A percentile compares a stretch with the other conserved stretches of the same genome.
phyloP scores from a whole-genome alignment of 2,329 filamentous ascomycete genomes.

The Geosmithia morbida region DNA sequence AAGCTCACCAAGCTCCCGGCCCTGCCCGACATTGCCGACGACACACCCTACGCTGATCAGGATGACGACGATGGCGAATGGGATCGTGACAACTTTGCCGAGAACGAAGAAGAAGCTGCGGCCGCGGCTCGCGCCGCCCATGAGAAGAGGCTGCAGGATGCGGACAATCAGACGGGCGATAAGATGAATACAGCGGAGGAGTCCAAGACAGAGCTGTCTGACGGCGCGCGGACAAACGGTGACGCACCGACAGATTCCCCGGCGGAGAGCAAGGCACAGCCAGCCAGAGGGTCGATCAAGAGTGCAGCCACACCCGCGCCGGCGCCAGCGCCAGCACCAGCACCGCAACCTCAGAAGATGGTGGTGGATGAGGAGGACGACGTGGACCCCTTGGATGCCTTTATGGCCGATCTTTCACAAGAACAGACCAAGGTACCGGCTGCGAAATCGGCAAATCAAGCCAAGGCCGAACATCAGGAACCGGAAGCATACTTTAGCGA shows the following conservation, averaged over 20 bases:
- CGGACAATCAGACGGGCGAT: constrained; percentile 29
- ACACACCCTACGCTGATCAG: constrained; percentile 45
- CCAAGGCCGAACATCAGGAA: constrained; percentile 39
- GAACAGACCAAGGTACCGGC: constrained; percentile 32
- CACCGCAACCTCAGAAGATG: constrained; percentile 29
- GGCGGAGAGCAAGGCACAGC: constrained; percentile 4
- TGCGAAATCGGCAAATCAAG: constrained; percentile 18
- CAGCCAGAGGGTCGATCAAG: constrained; percentile 15
- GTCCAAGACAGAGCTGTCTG: constrained; percentile 8
- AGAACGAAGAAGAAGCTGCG: constrained; percentile 75
- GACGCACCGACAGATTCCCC: constrained; percentile 3
- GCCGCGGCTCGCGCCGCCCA: constrained; percentile 75
- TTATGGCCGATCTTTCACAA: constrained; percentile 62
- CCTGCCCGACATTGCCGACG: constrained; percentile 50
- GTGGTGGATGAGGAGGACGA: constrained; percentile 52
- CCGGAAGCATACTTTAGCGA: constrained; percentile 84
- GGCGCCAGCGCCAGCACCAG: constrained; percentile 5
- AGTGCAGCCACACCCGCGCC: constrained; percentile 13
- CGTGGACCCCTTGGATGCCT: constrained; percentile 87
- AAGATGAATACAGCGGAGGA: constrained; percentile 23
- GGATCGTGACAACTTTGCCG: constrained; percentile 63
- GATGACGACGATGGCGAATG: constrained; percentile 58
- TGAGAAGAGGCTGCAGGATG: constrained; percentile 51
- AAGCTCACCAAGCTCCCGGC: constrained; percentile 86
- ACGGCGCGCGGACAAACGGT: constrained; percentile 13